These are phyloP conservation scores for Boletus mariae DNA, from an alignment of 1,284 basidiomycete species.

Conservation along the genomic window DNA sequence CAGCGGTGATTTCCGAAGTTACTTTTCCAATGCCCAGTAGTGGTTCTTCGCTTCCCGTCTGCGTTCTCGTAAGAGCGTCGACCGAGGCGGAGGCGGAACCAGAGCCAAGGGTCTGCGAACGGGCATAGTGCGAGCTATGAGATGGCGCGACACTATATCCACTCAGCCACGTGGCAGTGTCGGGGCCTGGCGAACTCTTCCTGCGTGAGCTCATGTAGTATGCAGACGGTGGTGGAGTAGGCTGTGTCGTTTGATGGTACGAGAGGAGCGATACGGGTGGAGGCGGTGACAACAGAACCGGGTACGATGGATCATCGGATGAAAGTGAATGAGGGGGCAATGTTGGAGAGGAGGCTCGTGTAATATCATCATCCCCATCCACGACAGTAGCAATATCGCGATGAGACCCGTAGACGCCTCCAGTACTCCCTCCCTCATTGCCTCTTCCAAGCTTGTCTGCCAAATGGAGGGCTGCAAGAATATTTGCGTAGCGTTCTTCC, in stretches of 20 bases:
- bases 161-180: conserved; percentile 24
- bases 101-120: conserved; percentile 29
- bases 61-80: conserved; percentile 26
- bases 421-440: conserved; percentile 27
- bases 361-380: conserved; percentile 8
- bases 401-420: conserved; percentile 28
- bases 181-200: conserved; percentile 29
- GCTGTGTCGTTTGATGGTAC: conserved; percentile 10
- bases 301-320: conserved; percentile 16
- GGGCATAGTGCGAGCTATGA: conserved; percentile 26
- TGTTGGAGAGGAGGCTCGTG: conserved; percentile 25
- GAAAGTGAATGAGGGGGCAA: conserved; percentile 16
- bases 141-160: conserved; percentile 27
- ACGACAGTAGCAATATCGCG: conserved; percentile 9
- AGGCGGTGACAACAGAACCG: conserved; percentile 26
- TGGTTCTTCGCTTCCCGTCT: conserved; percentile 32
- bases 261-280: conserved; percentile 9
- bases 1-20: conserved; percentile 9
- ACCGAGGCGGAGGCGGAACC: conserved; percentile 26
- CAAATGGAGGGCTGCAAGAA: conserved; percentile 25
- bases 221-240: conserved; percentile 29
- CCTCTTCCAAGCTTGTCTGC: conserved; percentile 12
- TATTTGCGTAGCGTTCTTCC: conserved; percentile 30
- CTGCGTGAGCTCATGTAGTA: conserved; percentile 19
- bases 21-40: conserved; percentile 22